phyloP scores from a whole-genome alignment of 225 moss, liverwort and hornwort genomes.

The Physcomitrium patens region DNA sequence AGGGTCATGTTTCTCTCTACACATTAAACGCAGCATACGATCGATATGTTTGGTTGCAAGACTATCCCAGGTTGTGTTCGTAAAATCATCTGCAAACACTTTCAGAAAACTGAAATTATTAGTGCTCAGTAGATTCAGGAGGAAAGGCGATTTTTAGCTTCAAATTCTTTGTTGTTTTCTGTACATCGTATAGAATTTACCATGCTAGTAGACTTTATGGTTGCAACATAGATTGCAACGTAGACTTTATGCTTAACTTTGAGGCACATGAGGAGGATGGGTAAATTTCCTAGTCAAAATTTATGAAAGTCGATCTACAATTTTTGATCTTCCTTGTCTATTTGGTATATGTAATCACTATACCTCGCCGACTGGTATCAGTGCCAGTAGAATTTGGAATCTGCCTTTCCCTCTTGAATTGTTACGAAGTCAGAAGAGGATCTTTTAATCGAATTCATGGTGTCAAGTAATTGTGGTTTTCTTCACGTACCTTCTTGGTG shows the following conservation, averaged over 20 bases:
- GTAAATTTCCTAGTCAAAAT: background rate
- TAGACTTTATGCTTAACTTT: background rate
- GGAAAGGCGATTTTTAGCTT: background rate
- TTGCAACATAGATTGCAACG: background rate
- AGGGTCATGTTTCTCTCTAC: constrained; percentile 2
- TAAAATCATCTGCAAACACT: background rate
- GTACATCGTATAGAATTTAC: background rate
- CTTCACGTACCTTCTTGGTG: too few species aligned
- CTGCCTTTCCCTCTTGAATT: too few species aligned
- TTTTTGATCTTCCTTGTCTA: too few species aligned
- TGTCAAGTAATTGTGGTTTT: too few species aligned
- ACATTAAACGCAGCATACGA: constrained; percentile 19
- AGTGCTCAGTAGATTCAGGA: background rate
- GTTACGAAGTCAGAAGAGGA: too few species aligned
- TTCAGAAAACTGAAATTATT: constrained; percentile 1
- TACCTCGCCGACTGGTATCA: too few species aligned
- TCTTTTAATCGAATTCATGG: too few species aligned
- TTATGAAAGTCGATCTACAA: too few species aligned
- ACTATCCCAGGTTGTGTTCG: constrained; percentile 5
- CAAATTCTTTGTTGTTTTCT: background rate
- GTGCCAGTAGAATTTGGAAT: too few species aligned
- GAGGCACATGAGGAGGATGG: constrained; percentile 13
- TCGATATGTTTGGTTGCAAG: constrained; percentile 21
- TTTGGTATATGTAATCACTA: too few species aligned
- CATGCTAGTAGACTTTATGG: background rate